Conservation (phyloP, 805 yeast species). For the Sugiyamaella smithiae region DNA sequence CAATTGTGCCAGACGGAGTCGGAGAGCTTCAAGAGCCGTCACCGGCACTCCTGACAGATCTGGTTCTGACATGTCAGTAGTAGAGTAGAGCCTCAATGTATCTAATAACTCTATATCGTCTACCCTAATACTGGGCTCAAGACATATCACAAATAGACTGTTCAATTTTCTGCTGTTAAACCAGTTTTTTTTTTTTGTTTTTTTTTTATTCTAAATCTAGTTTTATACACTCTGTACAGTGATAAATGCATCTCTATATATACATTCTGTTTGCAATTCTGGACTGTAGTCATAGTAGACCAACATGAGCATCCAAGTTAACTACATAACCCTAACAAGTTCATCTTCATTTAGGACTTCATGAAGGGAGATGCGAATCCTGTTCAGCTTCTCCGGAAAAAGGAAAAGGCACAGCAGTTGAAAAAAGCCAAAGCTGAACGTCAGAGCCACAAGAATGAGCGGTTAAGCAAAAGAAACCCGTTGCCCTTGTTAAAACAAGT, state of each 20-base stretch:
- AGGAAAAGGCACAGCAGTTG: conserved; percentile 29
- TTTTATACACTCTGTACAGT: too few relatives aligned
- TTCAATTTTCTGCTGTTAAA: not conserved
- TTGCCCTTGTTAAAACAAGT: conserved; percentile 19
- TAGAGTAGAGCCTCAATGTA: too few relatives aligned
- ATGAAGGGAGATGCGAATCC: conserved; percentile 25
- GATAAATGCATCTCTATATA: too few relatives aligned
- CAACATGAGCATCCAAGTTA: too few relatives aligned
- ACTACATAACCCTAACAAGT: too few relatives aligned
- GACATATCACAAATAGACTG: not conserved
- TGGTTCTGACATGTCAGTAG: conserved; percentile 10
- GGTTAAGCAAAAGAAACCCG: conserved; percentile 24
- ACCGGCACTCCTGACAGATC: conserved; percentile 53
- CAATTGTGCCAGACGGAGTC: conserved; percentile 60
- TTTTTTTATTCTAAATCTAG: too few relatives aligned
- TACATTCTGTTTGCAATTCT: too few relatives aligned
- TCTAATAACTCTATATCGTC: too few relatives aligned
- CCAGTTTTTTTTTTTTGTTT: not conserved
- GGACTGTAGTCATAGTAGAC: too few relatives aligned
- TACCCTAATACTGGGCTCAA: too few relatives aligned
- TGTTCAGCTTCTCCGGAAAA: conserved; percentile 24
- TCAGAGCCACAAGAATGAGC: conserved; percentile 25
- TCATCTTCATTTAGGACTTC: too few relatives aligned
- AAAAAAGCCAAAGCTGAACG: conserved; percentile 29
- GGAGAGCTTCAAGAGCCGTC: conserved; percentile 57